Base-by-base conservation (phyloP, 768 basidiomycete species). In the Mycena sanguinolenta region DNA sequence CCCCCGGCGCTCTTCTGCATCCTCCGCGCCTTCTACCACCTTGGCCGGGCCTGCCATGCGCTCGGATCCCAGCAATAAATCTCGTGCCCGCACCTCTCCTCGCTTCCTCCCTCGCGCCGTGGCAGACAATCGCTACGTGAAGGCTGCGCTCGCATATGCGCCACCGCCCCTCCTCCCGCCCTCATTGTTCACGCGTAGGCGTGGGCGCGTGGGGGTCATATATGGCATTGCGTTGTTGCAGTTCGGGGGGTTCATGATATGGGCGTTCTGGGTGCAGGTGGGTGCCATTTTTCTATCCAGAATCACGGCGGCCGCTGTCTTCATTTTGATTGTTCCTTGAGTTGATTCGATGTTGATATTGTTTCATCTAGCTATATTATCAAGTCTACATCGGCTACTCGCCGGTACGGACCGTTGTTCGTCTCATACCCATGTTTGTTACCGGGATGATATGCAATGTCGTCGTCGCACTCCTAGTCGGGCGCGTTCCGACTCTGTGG, bases 391-490 rank as follows among this genome's bases (percentile, higher is more conserved):
- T 82, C 10, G 70, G 78, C 0, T 80, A 88, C 6, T 81, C 77
- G 1, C 89, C 90, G 0, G 77, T 91, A 8, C 77, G 79, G 3
- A 84, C 88, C 0, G 89, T 90, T 83, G 59, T 89, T 50, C 85
- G 90, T 8, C 77, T 91, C 44, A 63, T 89, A 1, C 90, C 90
- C 16, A 89, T 90, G 88, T 82, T 84, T 32, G 73, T 90, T 34
- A 83, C 82, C 28, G 90, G 90, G 12, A 71, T 84, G 12, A 21
- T 84, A 2, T 87, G 86, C 73, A 91, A 89, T 76, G 71, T 88
- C 58, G 69, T 88, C 59, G 84, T 90, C 25, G 89, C 87, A 2
- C 63, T 88, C 42, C 75, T 86, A 34, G 81, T 89, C 44, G 78
- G 81, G 4, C 84, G 78, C 59, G 76, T 91, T 13, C 81, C 84